Evolutionary conservation across 2,329 filamentous ascomycete species (phyloP).

Genomic region (Rhinocladiella similis): DNA sequence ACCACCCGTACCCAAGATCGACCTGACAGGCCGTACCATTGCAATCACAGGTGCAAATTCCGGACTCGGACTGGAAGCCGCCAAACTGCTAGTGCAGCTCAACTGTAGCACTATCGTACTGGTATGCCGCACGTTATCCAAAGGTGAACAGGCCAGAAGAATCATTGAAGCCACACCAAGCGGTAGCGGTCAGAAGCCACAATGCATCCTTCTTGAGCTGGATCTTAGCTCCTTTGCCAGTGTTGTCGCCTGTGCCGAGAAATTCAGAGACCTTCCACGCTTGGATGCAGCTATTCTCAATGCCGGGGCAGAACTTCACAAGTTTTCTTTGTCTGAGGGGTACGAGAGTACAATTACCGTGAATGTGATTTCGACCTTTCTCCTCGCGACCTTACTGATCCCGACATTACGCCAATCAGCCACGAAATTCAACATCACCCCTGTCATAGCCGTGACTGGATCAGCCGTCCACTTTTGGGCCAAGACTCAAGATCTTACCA

Average conservation of each 20-base stretch:
- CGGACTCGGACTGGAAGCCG: slow-evolving; percentile 47
- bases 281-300: slow-evolving; percentile 43
- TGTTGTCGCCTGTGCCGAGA: slow-evolving; percentile 38
- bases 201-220: slow-evolving; percentile 32
- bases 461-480: slow-evolving; percentile 41
- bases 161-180: slow-evolving; percentile 30
- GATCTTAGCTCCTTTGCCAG: slow-evolving; percentile 40
- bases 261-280: slow-evolving; percentile 32
- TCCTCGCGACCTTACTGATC: slow-evolving; percentile 28
- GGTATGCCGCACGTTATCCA: slow-evolving; percentile 37
- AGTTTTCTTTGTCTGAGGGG: slow-evolving; percentile 33
- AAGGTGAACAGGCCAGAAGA: slow-evolving; percentile 40
- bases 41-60: slow-evolving; percentile 48
- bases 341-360: slow-evolving; percentile 32
- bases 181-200: slow-evolving; percentile 12
- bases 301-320: slow-evolving; percentile 42
- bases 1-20: slow-evolving; percentile 17
- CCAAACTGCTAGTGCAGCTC: slow-evolving; percentile 41
- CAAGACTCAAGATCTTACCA: slow-evolving; percentile 26
- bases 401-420: slow-evolving; percentile 45
- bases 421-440: slow-evolving; percentile 30
- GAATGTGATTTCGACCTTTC: slow-evolving; percentile 32
- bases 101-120: slow-evolving; percentile 49
- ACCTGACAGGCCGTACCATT: slow-evolving; percentile 39
- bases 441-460: slow-evolving; percentile 33